phyloP scores from a whole-genome alignment of 768 basidiomycete species.

The Pleurotus salmoneostramineus region DNA sequence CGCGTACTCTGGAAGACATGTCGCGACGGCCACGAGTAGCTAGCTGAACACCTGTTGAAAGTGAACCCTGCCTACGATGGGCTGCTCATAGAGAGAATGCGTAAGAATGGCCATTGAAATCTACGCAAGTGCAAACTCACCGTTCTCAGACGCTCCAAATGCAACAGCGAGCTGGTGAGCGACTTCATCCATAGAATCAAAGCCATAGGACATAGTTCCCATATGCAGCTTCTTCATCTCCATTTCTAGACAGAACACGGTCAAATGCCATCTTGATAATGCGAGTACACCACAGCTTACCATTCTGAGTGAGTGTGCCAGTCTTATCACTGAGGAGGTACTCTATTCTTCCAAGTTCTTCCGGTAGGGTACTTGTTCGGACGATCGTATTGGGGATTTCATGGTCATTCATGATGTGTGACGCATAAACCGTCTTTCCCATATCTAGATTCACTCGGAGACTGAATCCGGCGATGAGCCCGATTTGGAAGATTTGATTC shows the following conservation, averaged over 20 bases:
- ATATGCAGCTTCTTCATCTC: constrained; percentile 99
- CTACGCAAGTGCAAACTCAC: constrained; percentile 25
- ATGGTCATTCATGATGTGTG: constrained; percentile 88
- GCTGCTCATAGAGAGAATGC: constrained; percentile 13
- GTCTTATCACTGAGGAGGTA: constrained; percentile 98
- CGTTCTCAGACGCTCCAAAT: constrained; percentile 65
- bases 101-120: background rate
- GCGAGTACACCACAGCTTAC: constrained; percentile 34
- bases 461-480: constrained; percentile 34
- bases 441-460: constrained; percentile 99
- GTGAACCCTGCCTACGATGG: constrained; percentile 49
- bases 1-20: constrained; percentile 90
- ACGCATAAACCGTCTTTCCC: constrained; percentile 98
- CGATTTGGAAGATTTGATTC: too few species aligned
- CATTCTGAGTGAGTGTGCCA: constrained; percentile 96
- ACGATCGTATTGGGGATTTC: constrained; percentile 97
- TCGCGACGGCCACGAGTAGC: constrained; percentile 86
- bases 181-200: constrained; percentile 99
- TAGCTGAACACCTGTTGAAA: constrained; percentile 76
- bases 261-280: background rate
- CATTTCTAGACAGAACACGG: constrained; percentile 65
- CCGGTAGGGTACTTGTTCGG: constrained; percentile 94
- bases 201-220: constrained; percentile 97
- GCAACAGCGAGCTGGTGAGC: constrained; percentile 86
- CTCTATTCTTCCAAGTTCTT: constrained; percentile 93